A percentile compares a stretch with the other conserved stretches of the same genome.
These are phyloP conservation scores for Furculomyces boomerangus DNA, from an alignment of 371 early-diverging fungal species.

Conservation along the genomic window DNA sequence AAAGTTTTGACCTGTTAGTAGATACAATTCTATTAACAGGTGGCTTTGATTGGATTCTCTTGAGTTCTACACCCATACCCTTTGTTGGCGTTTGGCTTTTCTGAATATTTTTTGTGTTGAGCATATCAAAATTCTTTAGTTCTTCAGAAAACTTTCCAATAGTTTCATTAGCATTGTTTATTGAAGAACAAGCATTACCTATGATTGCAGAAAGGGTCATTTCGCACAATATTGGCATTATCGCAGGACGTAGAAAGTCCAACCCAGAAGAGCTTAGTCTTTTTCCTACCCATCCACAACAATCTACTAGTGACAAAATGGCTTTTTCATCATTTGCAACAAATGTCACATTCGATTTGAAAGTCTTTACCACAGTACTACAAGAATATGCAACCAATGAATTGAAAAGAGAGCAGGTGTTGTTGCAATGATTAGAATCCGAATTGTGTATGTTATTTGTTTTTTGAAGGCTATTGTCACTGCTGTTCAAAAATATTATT, in stretches of 20 bases:
- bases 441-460: too few relatives aligned
- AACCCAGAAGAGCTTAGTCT: neutral
- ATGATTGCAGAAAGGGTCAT: neutral
- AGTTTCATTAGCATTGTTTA: neutral
- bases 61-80: too few relatives aligned
- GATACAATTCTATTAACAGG: too few relatives aligned
- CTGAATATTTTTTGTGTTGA: too few relatives aligned
- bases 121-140: too few relatives aligned
- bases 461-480: neutral
- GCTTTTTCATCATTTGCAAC: neutral
- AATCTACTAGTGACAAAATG: neutral
- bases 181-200: neutral
- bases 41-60: too few relatives aligned
- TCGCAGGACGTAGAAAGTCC: neutral
- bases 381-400: neutral
- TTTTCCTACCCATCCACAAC: neutral
- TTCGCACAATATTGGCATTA: neutral
- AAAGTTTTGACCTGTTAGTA: too few relatives aligned
- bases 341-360: neutral
- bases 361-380: neutral
- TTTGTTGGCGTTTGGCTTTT: too few relatives aligned
- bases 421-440: too few relatives aligned
- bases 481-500: neutral
- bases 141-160: neutral
- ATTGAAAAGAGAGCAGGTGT: neutral